Percentiles rank a stretch among this genome's conserved stretches.
These are phyloP conservation scores for Myochromella boudieri DNA, from an alignment of 768 basidiomycete species.

Conservation along the genomic window DNA sequence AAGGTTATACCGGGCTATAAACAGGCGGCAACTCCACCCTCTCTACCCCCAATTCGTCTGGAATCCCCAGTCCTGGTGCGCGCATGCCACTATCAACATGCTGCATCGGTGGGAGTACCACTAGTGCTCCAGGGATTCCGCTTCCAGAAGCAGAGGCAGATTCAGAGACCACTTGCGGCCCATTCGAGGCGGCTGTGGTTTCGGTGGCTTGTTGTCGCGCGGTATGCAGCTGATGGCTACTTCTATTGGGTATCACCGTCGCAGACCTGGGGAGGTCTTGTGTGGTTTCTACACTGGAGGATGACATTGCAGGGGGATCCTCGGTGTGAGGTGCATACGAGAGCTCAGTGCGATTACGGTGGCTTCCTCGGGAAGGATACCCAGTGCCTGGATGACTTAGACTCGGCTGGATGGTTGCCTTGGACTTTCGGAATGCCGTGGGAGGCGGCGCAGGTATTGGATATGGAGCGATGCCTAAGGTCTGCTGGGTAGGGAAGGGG, in stretches of 20 bases:
- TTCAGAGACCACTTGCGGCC: neutral
- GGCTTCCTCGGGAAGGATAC: conserved; percentile 6
- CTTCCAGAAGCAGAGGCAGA: neutral
- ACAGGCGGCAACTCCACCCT: conserved; percentile 30
- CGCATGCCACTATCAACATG: conserved; percentile 31
- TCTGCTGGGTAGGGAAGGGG: neutral
- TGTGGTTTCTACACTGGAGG: too few relatives aligned
- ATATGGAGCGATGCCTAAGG: too few relatives aligned
- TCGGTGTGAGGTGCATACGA: neutral
- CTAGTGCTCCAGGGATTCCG: neutral
- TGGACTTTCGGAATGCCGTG: conserved; percentile 9
- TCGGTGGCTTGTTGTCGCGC: conserved; percentile 1
- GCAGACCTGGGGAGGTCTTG: too few relatives aligned
- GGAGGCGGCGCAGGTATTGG: conserved; percentile 2
- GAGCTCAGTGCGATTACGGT: conserved; percentile 1
- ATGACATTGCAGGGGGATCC: conserved; percentile 5
- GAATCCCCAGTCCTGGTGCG: conserved; percentile 6
- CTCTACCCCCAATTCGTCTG: neutral
- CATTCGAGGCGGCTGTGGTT: too few relatives aligned
- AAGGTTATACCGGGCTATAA: conserved; percentile 25
- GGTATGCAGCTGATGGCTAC: neutral
- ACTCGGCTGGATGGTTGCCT: neutral
- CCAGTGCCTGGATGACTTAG: conserved; percentile 5
- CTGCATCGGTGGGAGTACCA: conserved; percentile 12
- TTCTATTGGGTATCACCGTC: too few relatives aligned